A percentile compares a stretch with the other conserved stretches of the same genome.
Conservation (phyloP, 1,139 yeast genomes). For the Petasospora fabianii region DNA sequence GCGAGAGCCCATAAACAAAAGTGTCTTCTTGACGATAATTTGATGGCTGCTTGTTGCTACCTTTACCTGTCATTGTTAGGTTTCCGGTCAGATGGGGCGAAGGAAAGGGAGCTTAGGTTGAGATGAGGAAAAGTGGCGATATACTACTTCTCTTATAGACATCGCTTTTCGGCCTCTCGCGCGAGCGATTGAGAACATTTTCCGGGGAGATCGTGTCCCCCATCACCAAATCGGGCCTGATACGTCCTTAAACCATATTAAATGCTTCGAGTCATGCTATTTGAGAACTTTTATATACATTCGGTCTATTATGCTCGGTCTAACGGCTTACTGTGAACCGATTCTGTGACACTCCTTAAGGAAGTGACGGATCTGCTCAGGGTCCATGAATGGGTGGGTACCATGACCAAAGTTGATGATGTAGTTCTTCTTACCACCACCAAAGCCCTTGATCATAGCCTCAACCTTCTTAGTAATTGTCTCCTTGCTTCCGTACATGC, state of each 20-base stretch:
- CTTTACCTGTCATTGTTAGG: background rate
- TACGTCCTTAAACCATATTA: too few relatives aligned
- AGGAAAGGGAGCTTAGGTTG: too few relatives aligned
- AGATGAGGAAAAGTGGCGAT: too few relatives aligned
- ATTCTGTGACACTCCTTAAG: constrained; percentile 82
- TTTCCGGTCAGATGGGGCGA: too few relatives aligned
- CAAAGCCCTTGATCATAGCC: constrained; percentile 84
- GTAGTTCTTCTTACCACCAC: constrained; percentile 87
- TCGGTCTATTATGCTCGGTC: background rate
- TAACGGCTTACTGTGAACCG: constrained; percentile 42
- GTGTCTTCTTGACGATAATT: constrained; percentile 30
- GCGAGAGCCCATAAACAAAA: constrained; percentile 51
- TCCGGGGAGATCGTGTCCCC: too few relatives aligned
- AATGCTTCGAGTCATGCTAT: too few relatives aligned
- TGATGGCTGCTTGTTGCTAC: background rate
- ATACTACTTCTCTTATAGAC: too few relatives aligned
- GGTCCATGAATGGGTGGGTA: constrained; percentile 95
- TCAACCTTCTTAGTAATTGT: constrained; percentile 76
- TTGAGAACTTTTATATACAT: background rate
- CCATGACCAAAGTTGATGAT: constrained; percentile 97
- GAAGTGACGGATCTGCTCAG: constrained; percentile 81
- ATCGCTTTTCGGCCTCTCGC: too few relatives aligned
- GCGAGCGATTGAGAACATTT: too few relatives aligned
- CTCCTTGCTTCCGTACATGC: constrained; percentile 85
- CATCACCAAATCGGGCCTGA: too few relatives aligned